Evolutionary conservation across 2,329 filamentous ascomycete species (phyloP).

Genomic region (Ascochyta lentis): DNA sequence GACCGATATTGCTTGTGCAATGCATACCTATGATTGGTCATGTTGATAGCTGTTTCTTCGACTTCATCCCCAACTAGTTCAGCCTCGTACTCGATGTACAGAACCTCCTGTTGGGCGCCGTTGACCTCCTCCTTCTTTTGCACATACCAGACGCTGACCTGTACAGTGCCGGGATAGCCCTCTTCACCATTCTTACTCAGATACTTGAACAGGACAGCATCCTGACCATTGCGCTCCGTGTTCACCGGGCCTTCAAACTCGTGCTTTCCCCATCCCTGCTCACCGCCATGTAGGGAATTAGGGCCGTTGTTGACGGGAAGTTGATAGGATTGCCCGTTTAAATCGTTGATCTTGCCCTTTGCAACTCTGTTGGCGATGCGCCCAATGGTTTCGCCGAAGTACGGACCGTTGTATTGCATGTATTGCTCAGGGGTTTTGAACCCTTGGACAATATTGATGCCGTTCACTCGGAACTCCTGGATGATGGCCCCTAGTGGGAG

Average conservation of each 20-base stretch:
- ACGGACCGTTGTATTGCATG: slow-evolving; percentile 73
- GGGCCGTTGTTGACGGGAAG: slow-evolving; percentile 78
- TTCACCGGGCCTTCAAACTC: slow-evolving; percentile 74
- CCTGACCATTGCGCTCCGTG: slow-evolving; percentile 58
- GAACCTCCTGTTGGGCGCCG: slow-evolving; percentile 70
- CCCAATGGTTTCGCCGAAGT: slow-evolving; percentile 94
- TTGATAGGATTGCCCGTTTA: slow-evolving; percentile 75
- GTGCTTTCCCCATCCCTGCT: slow-evolving; percentile 80
- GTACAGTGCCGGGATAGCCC: slow-evolving; percentile 86
- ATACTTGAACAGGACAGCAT: slow-evolving; percentile 57
- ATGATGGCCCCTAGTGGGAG: slow-evolving; percentile 80
- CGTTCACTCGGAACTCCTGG: slow-evolving; percentile 78
- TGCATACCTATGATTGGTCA: slow-evolving; percentile 91
- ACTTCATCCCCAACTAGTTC: slow-evolving; percentile 75
- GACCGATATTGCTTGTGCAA: too few species aligned
- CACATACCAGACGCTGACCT: slow-evolving; percentile 79
- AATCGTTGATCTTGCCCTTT: slow-evolving; percentile 69
- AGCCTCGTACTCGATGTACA: slow-evolving; percentile 90
- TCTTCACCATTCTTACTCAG: slow-evolving; percentile 82
- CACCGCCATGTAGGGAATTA: slow-evolving; percentile 66
- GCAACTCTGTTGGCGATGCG: slow-evolving; percentile 81
- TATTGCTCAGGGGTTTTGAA: slow-evolving; percentile 81
- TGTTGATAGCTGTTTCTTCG: slow-evolving; percentile 88
- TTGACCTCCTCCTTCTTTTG: slow-evolving; percentile 69
- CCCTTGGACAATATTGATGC: slow-evolving; percentile 84